Evolutionary conservation across 257 asterid species (phyloP).

Genomic region (Solanum rostratum): DNA sequence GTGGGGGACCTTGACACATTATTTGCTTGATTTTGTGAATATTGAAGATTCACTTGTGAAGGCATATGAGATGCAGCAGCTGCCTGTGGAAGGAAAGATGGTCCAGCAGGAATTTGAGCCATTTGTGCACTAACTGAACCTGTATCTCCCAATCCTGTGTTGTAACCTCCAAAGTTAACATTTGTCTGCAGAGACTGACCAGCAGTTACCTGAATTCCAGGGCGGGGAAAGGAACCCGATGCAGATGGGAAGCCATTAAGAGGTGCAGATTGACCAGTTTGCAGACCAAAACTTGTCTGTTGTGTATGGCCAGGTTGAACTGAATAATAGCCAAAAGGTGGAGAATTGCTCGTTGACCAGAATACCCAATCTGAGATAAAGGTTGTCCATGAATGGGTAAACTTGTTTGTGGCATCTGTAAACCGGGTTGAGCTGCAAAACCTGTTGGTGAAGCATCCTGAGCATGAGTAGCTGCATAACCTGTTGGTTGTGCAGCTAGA

Average conservation of each 20-base stretch:
- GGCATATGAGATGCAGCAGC: conserved; percentile 22
- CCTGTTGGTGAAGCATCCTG: conserved; percentile 45
- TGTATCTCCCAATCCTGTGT: conserved; percentile 21
- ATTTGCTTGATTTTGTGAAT: conserved; percentile 29
- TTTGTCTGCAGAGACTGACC: conserved; percentile 22
- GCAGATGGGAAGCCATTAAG: conserved; percentile 31
- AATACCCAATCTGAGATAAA: neutral
- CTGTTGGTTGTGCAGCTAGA: conserved; percentile 14
- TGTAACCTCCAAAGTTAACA: conserved; percentile 41
- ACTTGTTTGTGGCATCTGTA: conserved; percentile 9
- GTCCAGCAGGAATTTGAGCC: conserved; percentile 30
- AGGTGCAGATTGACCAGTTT: conserved; percentile 30
- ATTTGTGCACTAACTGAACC: conserved; percentile 27
- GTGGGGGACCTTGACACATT: conserved; percentile 9
- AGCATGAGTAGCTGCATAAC: conserved; percentile 20
- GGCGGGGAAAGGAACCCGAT: conserved; percentile 17
- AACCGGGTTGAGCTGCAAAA: conserved; percentile 39
- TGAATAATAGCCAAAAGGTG: conserved; percentile 24
- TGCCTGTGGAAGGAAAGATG: conserved; percentile 22
- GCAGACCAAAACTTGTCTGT: conserved; percentile 38
- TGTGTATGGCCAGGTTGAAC: conserved; percentile 34
- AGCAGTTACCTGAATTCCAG: conserved; percentile 11
- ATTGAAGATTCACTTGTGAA: conserved; percentile 33
- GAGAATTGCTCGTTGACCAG: conserved; percentile 8
- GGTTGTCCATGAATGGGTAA: neutral